Conservation (phyloP, 2,329 filamentous ascomycete genomes). For the Alternaria triticina region DNA sequence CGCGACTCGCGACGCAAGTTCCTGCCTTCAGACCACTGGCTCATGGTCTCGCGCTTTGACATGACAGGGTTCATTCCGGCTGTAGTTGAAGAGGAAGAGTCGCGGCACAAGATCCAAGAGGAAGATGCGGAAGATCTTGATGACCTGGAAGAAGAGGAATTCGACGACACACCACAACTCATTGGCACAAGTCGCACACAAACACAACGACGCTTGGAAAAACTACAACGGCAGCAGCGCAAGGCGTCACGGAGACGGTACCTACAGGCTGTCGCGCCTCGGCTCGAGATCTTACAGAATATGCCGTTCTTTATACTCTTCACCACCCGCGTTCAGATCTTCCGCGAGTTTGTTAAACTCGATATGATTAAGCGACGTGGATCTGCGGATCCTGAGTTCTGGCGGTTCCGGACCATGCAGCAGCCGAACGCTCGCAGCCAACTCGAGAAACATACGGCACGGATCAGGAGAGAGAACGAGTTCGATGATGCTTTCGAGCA, state of each 20-base stretch:
- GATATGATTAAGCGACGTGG: slow-evolving; percentile 80
- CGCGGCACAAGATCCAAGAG: slow-evolving; percentile 70
- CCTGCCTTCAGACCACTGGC: slow-evolving; percentile 83
- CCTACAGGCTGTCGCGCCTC: slow-evolving; percentile 79
- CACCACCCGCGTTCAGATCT: slow-evolving; percentile 86
- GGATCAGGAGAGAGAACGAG: slow-evolving; percentile 76
- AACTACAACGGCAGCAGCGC: slow-evolving; percentile 67
- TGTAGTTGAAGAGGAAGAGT: slow-evolving; percentile 87
- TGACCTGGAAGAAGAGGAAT: slow-evolving; percentile 50
- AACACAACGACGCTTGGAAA: slow-evolving; percentile 67
- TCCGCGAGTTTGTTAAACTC: slow-evolving; percentile 86
- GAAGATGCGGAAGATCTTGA: slow-evolving; percentile 65
- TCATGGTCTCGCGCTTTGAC: slow-evolving; percentile 88
- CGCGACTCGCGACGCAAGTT: slow-evolving; percentile 89
- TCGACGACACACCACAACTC: slow-evolving; percentile 43
- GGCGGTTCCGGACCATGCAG: slow-evolving; percentile 65
- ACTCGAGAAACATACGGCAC: slow-evolving; percentile 68
- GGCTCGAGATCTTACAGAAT: slow-evolving; percentile 88
- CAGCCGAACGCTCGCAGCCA: slow-evolving; percentile 41
- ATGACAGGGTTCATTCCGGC: slow-evolving; percentile 86
- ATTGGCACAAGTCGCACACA: slow-evolving; percentile 67
- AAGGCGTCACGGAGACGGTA: slow-evolving; percentile 72
- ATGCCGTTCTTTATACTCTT: slow-evolving; percentile 98
- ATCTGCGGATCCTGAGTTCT: slow-evolving; percentile 73
- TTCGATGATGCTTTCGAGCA: slow-evolving; percentile 86